These are phyloP conservation scores for Helotiales sp. DNA, from an alignment of 2,329 filamentous ascomycete genomes.

Conservation along the genomic window DNA sequence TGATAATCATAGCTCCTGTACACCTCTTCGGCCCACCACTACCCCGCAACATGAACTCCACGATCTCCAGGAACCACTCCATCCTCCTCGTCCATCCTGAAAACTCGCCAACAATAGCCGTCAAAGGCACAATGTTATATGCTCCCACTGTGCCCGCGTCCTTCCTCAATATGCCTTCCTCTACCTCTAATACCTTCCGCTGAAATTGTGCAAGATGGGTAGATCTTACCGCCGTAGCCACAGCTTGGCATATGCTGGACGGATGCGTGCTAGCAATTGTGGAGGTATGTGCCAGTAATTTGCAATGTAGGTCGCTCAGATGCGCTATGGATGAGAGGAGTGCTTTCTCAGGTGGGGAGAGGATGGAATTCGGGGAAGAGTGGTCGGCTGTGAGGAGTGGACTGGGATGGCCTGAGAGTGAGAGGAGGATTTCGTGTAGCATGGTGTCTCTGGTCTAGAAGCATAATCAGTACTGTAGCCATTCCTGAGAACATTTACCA, in stretches of 20 bases:
- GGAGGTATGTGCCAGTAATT: slow-evolving; percentile 66
- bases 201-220: slow-evolving; percentile 80
- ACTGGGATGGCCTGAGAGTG: slow-evolving; percentile 90
- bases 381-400: slow-evolving; percentile 69
- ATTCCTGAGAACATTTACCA: background rate
- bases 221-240: slow-evolving; percentile 74
- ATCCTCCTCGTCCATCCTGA: slow-evolving; percentile 81
- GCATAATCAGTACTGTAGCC: background rate
- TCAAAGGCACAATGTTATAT: slow-evolving; percentile 90
- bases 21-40: slow-evolving; percentile 41
- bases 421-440: slow-evolving; percentile 98
- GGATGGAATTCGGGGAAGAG: slow-evolving; percentile 46
- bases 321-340: slow-evolving; percentile 76
- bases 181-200: slow-evolving; percentile 79
- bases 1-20: slow-evolving; percentile 72
- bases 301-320: slow-evolving; percentile 76
- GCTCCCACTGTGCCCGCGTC: slow-evolving; percentile 83
- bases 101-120: slow-evolving; percentile 80
- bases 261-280: slow-evolving; percentile 69
- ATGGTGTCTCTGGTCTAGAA: slow-evolving; percentile 47
- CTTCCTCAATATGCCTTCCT: slow-evolving; percentile 71
- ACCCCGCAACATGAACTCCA: slow-evolving; percentile 62
- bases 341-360: slow-evolving; percentile 79
- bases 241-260: slow-evolving; percentile 84
- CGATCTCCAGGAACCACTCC: slow-evolving; percentile 80